phyloP scores from a whole-genome alignment of 139 green algal genomes.

The Chlamydomonas sphaeroides region DNA sequence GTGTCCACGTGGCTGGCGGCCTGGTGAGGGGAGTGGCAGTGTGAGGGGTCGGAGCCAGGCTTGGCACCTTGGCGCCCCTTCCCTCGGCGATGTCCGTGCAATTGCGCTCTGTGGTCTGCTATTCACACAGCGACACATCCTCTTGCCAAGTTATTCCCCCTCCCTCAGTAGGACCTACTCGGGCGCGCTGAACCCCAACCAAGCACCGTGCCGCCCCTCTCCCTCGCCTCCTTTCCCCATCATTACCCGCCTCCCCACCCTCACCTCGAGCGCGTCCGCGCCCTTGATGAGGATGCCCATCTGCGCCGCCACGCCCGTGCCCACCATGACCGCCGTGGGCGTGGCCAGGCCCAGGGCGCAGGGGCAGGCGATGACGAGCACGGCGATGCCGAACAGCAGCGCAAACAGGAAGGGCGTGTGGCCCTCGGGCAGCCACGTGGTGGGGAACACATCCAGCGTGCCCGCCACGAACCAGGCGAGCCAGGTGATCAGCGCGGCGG shows the following conservation, averaged over 20 bases:
- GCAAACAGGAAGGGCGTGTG: constrained; percentile 91
- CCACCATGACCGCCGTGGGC: constrained; percentile 98
- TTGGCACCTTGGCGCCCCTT: too few relatives aligned
- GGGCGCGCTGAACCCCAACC: too few relatives aligned
- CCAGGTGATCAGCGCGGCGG: constrained; percentile 81
- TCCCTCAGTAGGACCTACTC: too few relatives aligned
- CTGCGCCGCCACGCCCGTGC: constrained; percentile 82
- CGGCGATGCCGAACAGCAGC: constrained; percentile 94
- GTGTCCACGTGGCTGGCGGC: constrained; percentile 67
- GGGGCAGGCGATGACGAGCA: constrained; percentile 98
- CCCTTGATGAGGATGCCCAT: constrained; percentile 96
- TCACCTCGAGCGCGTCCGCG: constrained; percentile 53
- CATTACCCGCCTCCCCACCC: not conserved
- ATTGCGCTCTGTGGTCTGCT: too few relatives aligned
- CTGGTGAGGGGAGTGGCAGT: too few relatives aligned
- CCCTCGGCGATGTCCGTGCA: too few relatives aligned
- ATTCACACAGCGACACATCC: too few relatives aligned
- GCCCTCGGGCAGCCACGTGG: constrained; percentile 82
- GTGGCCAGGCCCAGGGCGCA: constrained; percentile 97
- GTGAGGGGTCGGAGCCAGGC: too few relatives aligned
- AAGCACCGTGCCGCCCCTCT: too few relatives aligned
- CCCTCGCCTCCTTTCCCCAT: not conserved
- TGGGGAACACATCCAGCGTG: constrained; percentile 36
- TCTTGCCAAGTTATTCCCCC: too few relatives aligned
- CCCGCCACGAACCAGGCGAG: constrained; percentile 71